A percentile compares a stretch with the other conserved stretches of the same genome.
Conservation (phyloP, 129 eudicot genomes). For the Centaurea solstitialis region DNA sequence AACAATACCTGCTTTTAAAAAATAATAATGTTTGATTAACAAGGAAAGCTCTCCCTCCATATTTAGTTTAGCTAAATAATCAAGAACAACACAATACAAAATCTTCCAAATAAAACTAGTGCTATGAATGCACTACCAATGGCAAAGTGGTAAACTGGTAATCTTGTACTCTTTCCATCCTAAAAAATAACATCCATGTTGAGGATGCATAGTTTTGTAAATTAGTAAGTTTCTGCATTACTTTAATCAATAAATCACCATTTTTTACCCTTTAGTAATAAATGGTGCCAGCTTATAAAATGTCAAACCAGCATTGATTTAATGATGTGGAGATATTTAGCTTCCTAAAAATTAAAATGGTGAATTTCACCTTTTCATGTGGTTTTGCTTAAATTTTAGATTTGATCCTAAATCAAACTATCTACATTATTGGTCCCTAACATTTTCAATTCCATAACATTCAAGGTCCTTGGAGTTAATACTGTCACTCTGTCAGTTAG, state of each 20-base stretch:
- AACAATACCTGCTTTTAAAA: background rate
- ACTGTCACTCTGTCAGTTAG: too few species aligned
- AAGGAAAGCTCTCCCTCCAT: background rate
- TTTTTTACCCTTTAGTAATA: background rate
- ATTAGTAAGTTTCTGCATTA: background rate
- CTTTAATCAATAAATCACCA: background rate
- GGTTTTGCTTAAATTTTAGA: too few species aligned
- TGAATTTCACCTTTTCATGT: too few species aligned
- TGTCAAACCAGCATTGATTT: background rate
- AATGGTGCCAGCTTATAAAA: background rate
- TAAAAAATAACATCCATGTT: background rate
- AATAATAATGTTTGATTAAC: background rate
- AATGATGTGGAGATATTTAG: background rate
- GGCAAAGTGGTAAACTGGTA: slow-evolving; percentile 7
- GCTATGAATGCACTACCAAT: background rate
- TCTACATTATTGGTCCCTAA: too few species aligned
- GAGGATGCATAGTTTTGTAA: background rate
- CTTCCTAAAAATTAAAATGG: background rate
- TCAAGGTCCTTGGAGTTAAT: too few species aligned
- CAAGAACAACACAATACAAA: background rate
- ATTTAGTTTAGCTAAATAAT: background rate
- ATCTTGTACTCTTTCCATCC: background rate
- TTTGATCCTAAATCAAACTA: too few species aligned
- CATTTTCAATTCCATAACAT: too few species aligned
- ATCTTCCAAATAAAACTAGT: background rate